Conservation (phyloP, 768 basidiomycete species). For the Kwoniella sp. region DNA sequence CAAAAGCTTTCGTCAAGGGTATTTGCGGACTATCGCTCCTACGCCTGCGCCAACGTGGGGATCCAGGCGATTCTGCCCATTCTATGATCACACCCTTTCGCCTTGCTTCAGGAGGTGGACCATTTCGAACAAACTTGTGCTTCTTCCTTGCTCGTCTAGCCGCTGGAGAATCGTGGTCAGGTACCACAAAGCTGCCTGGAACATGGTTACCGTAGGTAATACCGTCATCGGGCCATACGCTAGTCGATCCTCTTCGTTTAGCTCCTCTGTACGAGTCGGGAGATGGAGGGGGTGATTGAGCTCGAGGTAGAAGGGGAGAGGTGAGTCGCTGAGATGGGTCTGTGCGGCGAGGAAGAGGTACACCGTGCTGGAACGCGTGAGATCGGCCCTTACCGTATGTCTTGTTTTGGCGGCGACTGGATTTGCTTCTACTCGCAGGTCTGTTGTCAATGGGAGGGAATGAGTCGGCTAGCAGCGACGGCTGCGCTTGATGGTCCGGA, state of each 20-base stretch:
- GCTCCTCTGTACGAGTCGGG: slow-evolving; percentile 13
- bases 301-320: background rate
- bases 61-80: background rate
- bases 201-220: background rate
- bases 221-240: slow-evolving; percentile 8
- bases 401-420: slow-evolving; percentile 7
- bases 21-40: background rate
- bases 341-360: slow-evolving; percentile 7
- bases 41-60: background rate
- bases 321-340: background rate
- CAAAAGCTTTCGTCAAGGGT: slow-evolving; percentile 7
- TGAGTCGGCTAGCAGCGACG: background rate
- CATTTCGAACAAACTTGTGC: slow-evolving; percentile 11
- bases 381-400: slow-evolving; percentile 17
- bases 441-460: background rate
- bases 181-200: background rate
- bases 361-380: slow-evolving; percentile 19
- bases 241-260: slow-evolving; percentile 21
- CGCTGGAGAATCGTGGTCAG: background rate
- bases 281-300: background rate
- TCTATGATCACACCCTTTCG: background rate
- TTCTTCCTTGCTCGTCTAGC: background rate
- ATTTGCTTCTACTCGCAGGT: slow-evolving; percentile 1
- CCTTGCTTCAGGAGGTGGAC: slow-evolving; percentile 14
- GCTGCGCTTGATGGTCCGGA: background rate